A percentile compares a stretch with the other conserved stretches of the same genome.
These are phyloP conservation scores for Clathrus columnatus DNA, from an alignment of 768 basidiomycete genomes.

Conservation along the genomic window DNA sequence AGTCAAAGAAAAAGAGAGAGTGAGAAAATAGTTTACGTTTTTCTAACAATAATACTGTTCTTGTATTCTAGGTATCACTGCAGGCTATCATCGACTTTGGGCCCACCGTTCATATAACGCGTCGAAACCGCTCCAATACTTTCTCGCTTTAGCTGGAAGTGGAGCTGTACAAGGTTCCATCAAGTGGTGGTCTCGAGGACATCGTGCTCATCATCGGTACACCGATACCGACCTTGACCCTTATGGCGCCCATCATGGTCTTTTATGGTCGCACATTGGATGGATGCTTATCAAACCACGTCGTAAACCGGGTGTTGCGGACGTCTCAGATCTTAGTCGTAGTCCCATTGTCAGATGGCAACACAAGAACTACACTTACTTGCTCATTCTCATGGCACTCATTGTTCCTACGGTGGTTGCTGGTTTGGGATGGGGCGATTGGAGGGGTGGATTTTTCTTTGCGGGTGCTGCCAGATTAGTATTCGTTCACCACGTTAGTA, in stretches of 20 bases:
- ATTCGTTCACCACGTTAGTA: conserved; percentile 82
- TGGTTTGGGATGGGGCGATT: conserved; percentile 80
- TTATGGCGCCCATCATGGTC: conserved; percentile 86
- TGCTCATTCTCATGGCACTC: conserved; percentile 66
- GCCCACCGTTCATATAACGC: conserved; percentile 96
- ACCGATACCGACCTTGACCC: conserved; percentile 97
- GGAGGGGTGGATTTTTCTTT: conserved; percentile 76
- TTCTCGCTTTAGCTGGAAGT: conserved; percentile 75
- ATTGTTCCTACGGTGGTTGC: conserved; percentile 69
- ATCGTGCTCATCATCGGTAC: conserved; percentile 95
- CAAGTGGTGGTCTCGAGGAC: conserved; percentile 98
- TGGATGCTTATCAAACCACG: conserved; percentile 94
- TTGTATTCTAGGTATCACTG: conserved; percentile 50
- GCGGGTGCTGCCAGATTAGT: conserved; percentile 68
- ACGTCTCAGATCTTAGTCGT: conserved; percentile 78
- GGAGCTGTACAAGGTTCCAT: conserved; percentile 96
- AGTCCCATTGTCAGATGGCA: conserved; percentile 81
- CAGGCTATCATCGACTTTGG: conserved; percentile 96
- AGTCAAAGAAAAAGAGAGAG: conserved; percentile 17
- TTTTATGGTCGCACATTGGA: conserved; percentile 79
- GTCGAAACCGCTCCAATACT: conserved; percentile 73
- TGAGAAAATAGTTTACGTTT: neutral
- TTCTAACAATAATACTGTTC: conserved; percentile 24
- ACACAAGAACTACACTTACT: conserved; percentile 64
- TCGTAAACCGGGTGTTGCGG: conserved; percentile 81